Base-by-base conservation (phyloP, 2,329 filamentous ascomycete genomes). In the Mariannaea elegans region DNA sequence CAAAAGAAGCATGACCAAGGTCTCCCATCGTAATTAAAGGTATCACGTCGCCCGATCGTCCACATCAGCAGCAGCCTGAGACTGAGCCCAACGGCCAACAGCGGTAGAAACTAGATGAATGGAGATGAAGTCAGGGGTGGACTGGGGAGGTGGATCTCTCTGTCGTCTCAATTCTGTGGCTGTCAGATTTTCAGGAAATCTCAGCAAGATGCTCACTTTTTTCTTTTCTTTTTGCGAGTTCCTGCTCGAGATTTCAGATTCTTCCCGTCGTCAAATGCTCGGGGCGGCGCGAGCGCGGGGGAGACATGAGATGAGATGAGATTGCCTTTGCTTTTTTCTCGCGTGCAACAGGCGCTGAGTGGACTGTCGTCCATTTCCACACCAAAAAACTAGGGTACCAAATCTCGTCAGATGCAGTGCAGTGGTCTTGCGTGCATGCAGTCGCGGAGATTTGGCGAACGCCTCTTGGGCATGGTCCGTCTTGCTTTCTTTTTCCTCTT, bases 181-280 rank as follows among this genome's bases (percentile, higher is more conserved):
- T 67, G 57, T 60, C 61, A 62, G 50, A 55, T 60, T 61, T 51
- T 23, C 29, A 36, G 36, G 18, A 42, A 34, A 50, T 31, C 39
- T 47, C 34, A 32, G 36, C 32, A 24, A 50, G 41, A 60, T 50
- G 31, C 45, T 63, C 48, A 51, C 42, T 47, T 48, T 53, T 51
- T 61, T 52, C 29, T 59, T 69, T 34, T 34, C 39, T 59, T 58
- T 63, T 61, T 49, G 9, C 9, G 24, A 27, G 38, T 38, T 39
- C 38, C 41, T 49, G 19, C 21, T 47, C 41, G 39, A 42, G 36
- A 32, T 42, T 44, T 21, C 39, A 42, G 36, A 32, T 42, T 54
- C 31, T 42, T 54, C 50, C 56, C 49, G 56, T 24, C 38, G 32
- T n/a, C n/a, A 36, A 36, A 36, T 5, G 13, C 32, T 36, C 32